These are phyloP conservation scores for Trichoderma sp. DNA, from an alignment of 2,329 filamentous ascomycete genomes.

Conservation along the genomic window DNA sequence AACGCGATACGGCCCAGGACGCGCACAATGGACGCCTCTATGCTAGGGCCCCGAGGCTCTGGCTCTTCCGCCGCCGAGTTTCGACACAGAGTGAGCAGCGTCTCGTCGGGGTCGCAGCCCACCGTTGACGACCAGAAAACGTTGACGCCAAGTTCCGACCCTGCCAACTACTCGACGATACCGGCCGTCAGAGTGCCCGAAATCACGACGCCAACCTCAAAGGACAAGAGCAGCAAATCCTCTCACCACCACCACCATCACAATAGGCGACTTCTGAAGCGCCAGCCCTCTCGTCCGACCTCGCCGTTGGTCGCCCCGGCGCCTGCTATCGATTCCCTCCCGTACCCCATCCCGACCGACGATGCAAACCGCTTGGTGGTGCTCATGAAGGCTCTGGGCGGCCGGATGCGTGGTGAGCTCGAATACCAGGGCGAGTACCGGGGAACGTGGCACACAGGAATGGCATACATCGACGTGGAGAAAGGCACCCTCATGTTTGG, in stretches of 20 bases:
- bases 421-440: slow-evolving; percentile 68
- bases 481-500: slow-evolving; percentile 71
- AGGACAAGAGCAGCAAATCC: slow-evolving; percentile 48
- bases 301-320: slow-evolving; percentile 59
- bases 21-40: slow-evolving; percentile 60
- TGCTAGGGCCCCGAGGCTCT: slow-evolving; percentile 51
- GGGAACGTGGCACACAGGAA: slow-evolving; percentile 69
- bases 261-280: slow-evolving; percentile 59
- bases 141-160: slow-evolving; percentile 48
- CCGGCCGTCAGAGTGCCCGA: slow-evolving; percentile 44
- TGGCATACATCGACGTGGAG: slow-evolving; percentile 78
- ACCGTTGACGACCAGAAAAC: slow-evolving; percentile 53
- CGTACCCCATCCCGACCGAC: slow-evolving; percentile 62
- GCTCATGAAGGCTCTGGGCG: slow-evolving; percentile 77
- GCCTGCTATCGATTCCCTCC: slow-evolving; percentile 63
- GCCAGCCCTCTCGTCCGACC: slow-evolving; percentile 58
- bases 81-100: slow-evolving; percentile 70
- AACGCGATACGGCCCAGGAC: slow-evolving; percentile 56
- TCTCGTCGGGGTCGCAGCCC: slow-evolving; percentile 62
- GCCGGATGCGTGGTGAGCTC: slow-evolving; percentile 77
- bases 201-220: slow-evolving; percentile 34
- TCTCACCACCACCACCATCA: slow-evolving; percentile 48
- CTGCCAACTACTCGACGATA: slow-evolving; percentile 49
- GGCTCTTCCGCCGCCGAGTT: slow-evolving; percentile 49
- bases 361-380: slow-evolving; percentile 73